Evolutionary conservation across 192 early-diverging fungal species (phyloP), one percentile per base, ranked within the genome.

Genomic region (Oehlia diaphana): DNA sequence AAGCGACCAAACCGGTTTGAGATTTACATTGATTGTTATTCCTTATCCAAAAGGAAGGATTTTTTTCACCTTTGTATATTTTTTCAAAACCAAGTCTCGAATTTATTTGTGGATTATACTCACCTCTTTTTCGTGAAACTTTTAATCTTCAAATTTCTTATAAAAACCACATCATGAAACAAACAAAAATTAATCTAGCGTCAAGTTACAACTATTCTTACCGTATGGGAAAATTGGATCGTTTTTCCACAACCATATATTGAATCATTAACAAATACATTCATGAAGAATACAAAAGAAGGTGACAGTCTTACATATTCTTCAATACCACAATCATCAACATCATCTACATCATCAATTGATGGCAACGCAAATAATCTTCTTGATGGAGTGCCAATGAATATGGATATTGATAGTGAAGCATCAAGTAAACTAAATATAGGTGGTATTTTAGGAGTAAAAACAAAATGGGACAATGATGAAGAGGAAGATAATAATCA

Each of bases 151-250:
- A 44, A 44, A n/a, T 70, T 31, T 33, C 64, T 31, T 33, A 13
- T 39, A 23, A 23, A 72, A 72, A 72, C 44, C 44, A 47, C 31
- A 50, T 50, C 26, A 53, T 50, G n/a, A 21, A 31, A 50, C n/a
- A 49, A 72, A n/a, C n/a, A 72, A 62, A 47, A 53, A 26, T 80
- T 26, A 13, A 37, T 63, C 23, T 58, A 63, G 87, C 85, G 87
- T 78, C 92, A 87, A 74, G 91, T 91, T 61, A 83, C 86, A 21
- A 86, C 76, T 9, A 88, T 94, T 8, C 81, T 98, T 53, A 86
- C 84, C 5, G 92, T 94, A 16, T 98, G 96, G 96, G 95, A 98
- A 79, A 90, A 86, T 58, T 95, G 96, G 94, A 93, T 93, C 83
- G 88, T 98, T 21, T 98, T 95, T 82, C 91, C 94, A 9, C 84